Base-by-base conservation (phyloP, 2,329 filamentous ascomycete species). In the Zymoseptoria crescenta region DNA sequence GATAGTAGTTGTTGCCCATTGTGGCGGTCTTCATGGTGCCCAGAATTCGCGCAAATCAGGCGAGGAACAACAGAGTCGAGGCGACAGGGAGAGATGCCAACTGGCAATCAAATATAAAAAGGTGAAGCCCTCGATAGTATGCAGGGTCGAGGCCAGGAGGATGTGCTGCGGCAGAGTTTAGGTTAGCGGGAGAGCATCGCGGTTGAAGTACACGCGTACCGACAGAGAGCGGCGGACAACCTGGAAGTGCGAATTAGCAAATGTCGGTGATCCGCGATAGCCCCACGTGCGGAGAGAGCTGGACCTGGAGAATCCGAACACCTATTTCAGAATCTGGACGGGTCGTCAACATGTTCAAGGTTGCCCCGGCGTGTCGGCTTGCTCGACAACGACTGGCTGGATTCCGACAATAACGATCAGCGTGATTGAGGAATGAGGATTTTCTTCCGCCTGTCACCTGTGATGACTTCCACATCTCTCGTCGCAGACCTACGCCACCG, bases 1-100 rank as follows among this genome's bases (percentile, higher is more conserved):
- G 55, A 52, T 64, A 70, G n/a, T 64, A 58, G 52, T 54, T 56
- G 35, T 45, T 45, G 51, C 56, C 55, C 65, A 68, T 67, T 52
- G 49, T 55, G 57, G 41, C 50, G 49, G 30, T 56, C 27, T 56
- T 49, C 49, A 35, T 41, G 35, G 53, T 24, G 29, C 19, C 49
- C 49, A 8, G 19, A 4, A 19, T 45, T 27, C 49, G 57, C 54
- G 29, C 52, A 49, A n/a, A 45, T 45, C 35, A 45, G 35, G 35
- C 35, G 35, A 13, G n/a, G 35, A 1, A 16, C 35, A n/a, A 54
- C 56, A 53, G 48, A 20, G 49, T 53, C 35, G 10, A 45, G 35
- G 35, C 35, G n/a, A 13, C 35, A 16, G 35, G 35, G 16, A 3
- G n/a, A 45, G 2, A 16, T 45, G 35, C n/a, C 35, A 45, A 45